Percentiles rank a stretch among this genome's conserved stretches.
phyloP scores from a whole-genome alignment of 768 basidiomycete genomes.

The Tylopilus cervinicoccineus region DNA sequence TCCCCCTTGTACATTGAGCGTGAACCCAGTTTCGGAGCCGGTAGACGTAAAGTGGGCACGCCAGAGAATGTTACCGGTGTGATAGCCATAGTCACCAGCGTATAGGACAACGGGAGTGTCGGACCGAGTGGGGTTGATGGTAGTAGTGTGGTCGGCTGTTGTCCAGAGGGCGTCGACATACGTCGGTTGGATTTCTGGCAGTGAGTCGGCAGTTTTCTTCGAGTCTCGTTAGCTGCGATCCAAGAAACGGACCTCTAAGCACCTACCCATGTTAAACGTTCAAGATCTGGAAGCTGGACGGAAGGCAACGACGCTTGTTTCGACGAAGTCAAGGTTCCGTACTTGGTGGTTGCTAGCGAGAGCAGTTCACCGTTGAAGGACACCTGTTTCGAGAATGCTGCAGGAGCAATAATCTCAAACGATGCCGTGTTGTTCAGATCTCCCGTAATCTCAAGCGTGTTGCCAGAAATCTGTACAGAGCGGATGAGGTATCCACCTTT shows the following conservation, averaged over 20 bases:
- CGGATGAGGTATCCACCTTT: slow-evolving; percentile 49
- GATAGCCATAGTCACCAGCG: slow-evolving; percentile 48
- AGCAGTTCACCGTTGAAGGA: slow-evolving; percentile 42
- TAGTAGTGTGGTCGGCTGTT: slow-evolving; percentile 38
- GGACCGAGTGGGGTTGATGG: slow-evolving; percentile 37
- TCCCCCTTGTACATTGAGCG: slow-evolving; percentile 40
- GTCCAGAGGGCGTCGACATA: slow-evolving; percentile 45
- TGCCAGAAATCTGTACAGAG: slow-evolving; percentile 32
- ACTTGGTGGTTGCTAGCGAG: slow-evolving; percentile 32
- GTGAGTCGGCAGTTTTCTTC: slow-evolving; percentile 24
- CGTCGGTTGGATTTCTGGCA: slow-evolving; percentile 35
- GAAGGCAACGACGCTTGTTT: slow-evolving; percentile 11
- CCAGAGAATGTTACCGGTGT: slow-evolving; percentile 51
- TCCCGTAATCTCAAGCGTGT: slow-evolving; percentile 40
- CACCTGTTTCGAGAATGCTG: slow-evolving; percentile 34
- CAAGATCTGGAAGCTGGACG: slow-evolving; percentile 20
- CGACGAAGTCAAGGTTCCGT: slow-evolving; percentile 37
- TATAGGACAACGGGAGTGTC: slow-evolving; percentile 42
- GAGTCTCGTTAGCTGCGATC: slow-evolving; percentile 1
- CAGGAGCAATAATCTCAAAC: slow-evolving; percentile 48
- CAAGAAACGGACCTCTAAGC: neutral
- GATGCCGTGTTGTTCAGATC: slow-evolving; percentile 41
- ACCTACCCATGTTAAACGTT: slow-evolving; percentile 17
- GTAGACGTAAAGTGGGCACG: slow-evolving; percentile 47
- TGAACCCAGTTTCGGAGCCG: slow-evolving; percentile 43